These are phyloP conservation scores for Lactarius indigo DNA, from an alignment of 768 basidiomycete species.

Conservation along the genomic window DNA sequence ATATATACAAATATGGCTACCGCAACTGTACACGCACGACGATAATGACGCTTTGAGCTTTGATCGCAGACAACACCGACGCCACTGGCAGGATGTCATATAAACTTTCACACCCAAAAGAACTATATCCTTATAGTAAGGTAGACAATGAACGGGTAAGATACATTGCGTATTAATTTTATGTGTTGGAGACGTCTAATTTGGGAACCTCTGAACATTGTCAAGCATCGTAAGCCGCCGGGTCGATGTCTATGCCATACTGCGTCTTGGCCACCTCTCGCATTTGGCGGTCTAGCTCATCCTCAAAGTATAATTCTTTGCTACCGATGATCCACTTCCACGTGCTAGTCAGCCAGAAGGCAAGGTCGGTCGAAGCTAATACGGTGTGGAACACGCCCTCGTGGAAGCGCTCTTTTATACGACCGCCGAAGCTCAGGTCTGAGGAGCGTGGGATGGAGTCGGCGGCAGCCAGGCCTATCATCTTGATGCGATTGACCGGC, in stretches of 20 bases:
- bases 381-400: conserved; percentile 60
- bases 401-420: conserved; percentile 51
- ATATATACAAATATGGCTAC: too few species aligned
- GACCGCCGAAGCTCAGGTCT: conserved; percentile 40
- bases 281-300: conserved; percentile 22
- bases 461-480: conserved; percentile 82
- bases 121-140: neutral
- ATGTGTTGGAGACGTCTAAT: neutral
- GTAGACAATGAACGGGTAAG: neutral
- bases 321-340: conserved; percentile 19
- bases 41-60: too few species aligned
- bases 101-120: neutral
- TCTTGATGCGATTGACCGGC: conserved; percentile 87
- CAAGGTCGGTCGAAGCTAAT: conserved; percentile 66
- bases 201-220: neutral
- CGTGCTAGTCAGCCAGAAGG: conserved; percentile 51
- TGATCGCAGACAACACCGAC: too few species aligned
- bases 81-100: neutral
- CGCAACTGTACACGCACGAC: too few species aligned
- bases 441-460: conserved; percentile 51
- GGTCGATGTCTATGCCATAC: conserved; percentile 21
- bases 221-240: conserved; percentile 13
- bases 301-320: neutral
- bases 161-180: neutral
- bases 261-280: conserved; percentile 15